Evolutionary conservation across 345 rosid genomes (phyloP), one percentile per base, ranked within the genome.

Genomic region (Populus alba): DNA sequence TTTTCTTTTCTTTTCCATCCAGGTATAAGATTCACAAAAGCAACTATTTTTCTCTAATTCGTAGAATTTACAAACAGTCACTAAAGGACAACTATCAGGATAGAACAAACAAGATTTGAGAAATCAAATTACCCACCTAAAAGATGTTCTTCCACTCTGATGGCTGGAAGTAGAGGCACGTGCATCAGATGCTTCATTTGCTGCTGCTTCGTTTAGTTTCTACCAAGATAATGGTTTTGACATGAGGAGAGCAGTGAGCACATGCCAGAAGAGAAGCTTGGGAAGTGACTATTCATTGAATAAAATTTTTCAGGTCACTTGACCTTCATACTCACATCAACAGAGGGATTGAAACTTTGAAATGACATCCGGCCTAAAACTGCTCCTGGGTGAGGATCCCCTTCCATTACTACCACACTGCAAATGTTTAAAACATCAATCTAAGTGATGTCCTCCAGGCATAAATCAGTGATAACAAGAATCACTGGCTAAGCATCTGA

Each of bases 381-480:
- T 59, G 94, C 94, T 78, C 91, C 92, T 37, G 98, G 98, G 79
- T 83, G 94, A 43, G 98, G 99, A 89, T 91, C 94, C 70, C 97
- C 95, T 83, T 97, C 98, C 88, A 90, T 89, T 82, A 92, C 83
- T 37, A 96, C 93, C 84, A 92, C 87, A 74, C 97, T 96, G 57
- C 23, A 79, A 1, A 53, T 43, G n/a, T 13, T 41, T 4, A 67
- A 53, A 53, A 75, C 72, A 78, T 20, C 20, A 73, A 6, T 7
- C 18, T 31, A 37, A 80, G 22, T 72, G 18, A 66, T 66, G 25
- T 57, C 4, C 75, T 33, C 70, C 35, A 10, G 23, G 45, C n/a
- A 74, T 27, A 31, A 15, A 31, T 55, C 31, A 13, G 27, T 20
- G n/a, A 7, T 25, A 43, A 18, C 35, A 72, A 39, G 31, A 49